Percentiles rank a stretch among this genome's conserved stretches.
Evolutionary conservation across 257 asterid species (phyloP).

Genomic region (Nicotiana otophora): DNA sequence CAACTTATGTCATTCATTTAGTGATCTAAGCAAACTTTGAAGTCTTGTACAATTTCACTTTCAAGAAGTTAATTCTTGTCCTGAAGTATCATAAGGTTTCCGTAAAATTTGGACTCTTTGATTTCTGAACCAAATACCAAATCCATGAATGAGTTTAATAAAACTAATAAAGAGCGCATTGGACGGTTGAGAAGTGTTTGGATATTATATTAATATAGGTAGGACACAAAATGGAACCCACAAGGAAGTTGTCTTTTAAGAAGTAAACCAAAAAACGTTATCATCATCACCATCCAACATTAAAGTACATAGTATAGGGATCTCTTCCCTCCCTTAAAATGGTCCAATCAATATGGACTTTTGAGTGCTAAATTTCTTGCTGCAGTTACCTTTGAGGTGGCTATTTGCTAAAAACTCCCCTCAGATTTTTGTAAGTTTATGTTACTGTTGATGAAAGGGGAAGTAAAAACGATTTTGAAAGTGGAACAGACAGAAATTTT

Average conservation of each 20-base stretch:
- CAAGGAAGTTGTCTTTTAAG: conserved; percentile 28
- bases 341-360: background rate
- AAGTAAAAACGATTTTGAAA: too few species aligned
- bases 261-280: conserved; percentile 25
- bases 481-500: too few species aligned
- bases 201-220: background rate
- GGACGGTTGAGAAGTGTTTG: conserved; percentile 38
- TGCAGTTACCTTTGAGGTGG: background rate
- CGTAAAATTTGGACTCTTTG: background rate
- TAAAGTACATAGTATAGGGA: conserved; percentile 15
- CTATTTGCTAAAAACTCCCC: background rate
- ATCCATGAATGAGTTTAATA: background rate
- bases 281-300: conserved; percentile 21
- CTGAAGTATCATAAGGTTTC: background rate
- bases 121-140: conserved; percentile 2
- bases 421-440: background rate
- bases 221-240: conserved; percentile 30
- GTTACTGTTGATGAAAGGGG: background rate
- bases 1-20: background rate
- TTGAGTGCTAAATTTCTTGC: background rate
- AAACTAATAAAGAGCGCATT: conserved; percentile 28
- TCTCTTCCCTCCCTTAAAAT: background rate
- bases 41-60: background rate
- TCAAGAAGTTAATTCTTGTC: conserved; percentile 6
- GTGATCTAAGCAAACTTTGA: background rate